Percentiles rank a stretch among this genome's conserved stretches.
Conservation (phyloP, 2,329 filamentous ascomycete species). For the Calonectria hawksworthii region DNA sequence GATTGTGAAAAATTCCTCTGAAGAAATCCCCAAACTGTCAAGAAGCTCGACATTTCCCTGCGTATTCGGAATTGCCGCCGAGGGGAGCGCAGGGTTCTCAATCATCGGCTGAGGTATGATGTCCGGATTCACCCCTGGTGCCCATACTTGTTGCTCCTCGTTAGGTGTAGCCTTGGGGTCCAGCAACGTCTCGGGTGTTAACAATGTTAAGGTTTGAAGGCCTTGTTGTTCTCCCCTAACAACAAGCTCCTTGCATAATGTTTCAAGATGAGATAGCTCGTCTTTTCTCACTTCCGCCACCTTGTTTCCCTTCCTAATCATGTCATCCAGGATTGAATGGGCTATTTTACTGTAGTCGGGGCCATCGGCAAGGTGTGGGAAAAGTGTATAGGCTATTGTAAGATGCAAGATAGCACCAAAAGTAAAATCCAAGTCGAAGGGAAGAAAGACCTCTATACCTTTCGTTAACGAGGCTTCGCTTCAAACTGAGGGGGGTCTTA, state of each 20-base stretch:
- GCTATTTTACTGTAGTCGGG: conserved; percentile 39
- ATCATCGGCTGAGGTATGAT: not conserved
- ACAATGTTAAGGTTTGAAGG: conserved; percentile 42
- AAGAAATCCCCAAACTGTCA: conserved; percentile 55
- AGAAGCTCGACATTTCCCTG: conserved; percentile 48
- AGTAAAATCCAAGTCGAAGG: conserved; percentile 55
- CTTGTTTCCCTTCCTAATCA: conserved; percentile 51
- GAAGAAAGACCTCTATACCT: conserved; percentile 52
- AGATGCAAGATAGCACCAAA: conserved; percentile 53
- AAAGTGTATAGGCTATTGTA: conserved; percentile 53
- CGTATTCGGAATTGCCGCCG: conserved; percentile 20
- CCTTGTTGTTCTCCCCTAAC: conserved; percentile 43
- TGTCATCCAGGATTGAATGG: conserved; percentile 50
- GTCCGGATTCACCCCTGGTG: conserved; percentile 5
- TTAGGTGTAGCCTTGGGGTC: conserved; percentile 7
- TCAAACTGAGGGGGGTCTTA: conserved; percentile 6
- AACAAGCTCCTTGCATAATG: conserved; percentile 45
- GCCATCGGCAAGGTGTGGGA: conserved; percentile 47
- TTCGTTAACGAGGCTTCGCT: not conserved
- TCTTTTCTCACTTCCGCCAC: conserved; percentile 49
- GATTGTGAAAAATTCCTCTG: conserved; percentile 54
- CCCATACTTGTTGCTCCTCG: conserved; percentile 22
- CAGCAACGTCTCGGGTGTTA: conserved; percentile 24
- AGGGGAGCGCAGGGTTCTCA: conserved; percentile 4
- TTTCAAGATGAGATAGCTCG: conserved; percentile 50